Evolutionary conservation across 768 basidiomycete genomes (phyloP).

Genomic region (Tulasnella sp.): DNA sequence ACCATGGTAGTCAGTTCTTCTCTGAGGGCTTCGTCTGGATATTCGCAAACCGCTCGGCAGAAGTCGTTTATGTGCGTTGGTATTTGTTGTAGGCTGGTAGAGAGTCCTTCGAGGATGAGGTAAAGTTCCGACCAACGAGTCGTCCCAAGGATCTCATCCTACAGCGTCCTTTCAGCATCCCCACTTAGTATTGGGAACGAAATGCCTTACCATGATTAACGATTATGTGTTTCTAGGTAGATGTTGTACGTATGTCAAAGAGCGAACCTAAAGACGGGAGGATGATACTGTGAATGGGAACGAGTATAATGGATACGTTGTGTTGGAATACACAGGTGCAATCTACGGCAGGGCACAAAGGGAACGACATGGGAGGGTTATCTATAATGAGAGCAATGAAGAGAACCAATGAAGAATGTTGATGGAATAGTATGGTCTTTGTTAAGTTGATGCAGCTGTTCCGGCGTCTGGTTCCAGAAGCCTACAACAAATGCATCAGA

Average conservation of each 20-base stretch:
- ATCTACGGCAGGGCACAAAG: neutral
- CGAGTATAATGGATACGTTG: constrained; percentile 28
- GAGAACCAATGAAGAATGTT: neutral
- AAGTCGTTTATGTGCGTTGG: neutral
- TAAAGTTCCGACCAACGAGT: neutral
- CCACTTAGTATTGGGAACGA: neutral
- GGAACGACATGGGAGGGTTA: neutral
- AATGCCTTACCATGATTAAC: neutral
- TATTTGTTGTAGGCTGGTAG: neutral
- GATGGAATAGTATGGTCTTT: neutral
- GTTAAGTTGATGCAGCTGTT: neutral
- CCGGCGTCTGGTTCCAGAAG: neutral
- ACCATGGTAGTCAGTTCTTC: neutral
- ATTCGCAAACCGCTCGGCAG: neutral
- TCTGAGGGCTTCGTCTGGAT: neutral
- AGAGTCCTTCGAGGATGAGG: neutral
- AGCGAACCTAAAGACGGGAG: constrained; percentile 33
- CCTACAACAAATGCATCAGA: neutral
- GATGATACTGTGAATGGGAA: constrained; percentile 55
- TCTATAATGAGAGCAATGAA: neutral
- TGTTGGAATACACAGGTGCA: constrained; percentile 19
- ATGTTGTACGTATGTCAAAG: no score
- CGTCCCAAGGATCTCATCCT: neutral
- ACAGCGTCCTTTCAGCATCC: neutral
- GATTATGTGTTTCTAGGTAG: neutral